phyloP scores from a whole-genome alignment of 2,329 filamentous ascomycete species.

The Trichoderma arundinaceum region DNA sequence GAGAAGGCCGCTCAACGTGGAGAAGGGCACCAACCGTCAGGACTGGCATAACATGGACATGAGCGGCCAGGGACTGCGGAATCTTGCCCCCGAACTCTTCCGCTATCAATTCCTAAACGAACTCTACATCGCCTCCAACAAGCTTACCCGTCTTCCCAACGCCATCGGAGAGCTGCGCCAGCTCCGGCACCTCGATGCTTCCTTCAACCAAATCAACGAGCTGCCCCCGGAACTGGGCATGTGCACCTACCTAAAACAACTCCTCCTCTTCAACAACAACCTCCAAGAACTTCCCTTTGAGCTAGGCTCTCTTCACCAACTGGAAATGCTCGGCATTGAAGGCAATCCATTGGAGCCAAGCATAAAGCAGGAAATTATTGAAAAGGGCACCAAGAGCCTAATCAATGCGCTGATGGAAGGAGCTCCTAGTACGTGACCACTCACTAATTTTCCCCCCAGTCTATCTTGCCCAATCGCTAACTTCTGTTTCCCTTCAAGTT shows the following conservation, averaged over 20 bases:
- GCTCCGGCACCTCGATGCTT: conserved; percentile 83
- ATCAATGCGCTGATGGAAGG: conserved; percentile 83
- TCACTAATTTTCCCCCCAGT: not conserved
- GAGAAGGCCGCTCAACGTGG: conserved; percentile 68
- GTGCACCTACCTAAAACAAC: conserved; percentile 87
- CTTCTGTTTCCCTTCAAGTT: conserved; percentile 56
- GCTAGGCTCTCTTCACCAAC: conserved; percentile 83
- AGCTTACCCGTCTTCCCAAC: conserved; percentile 77
- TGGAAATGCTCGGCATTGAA: conserved; percentile 90
- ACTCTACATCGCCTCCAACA: conserved; percentile 93
- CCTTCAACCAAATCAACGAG: conserved; percentile 81
- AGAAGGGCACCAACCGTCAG: conserved; percentile 71
- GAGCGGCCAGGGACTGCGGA: conserved; percentile 91
- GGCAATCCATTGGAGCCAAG: conserved; percentile 83
- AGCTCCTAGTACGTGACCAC: conserved; percentile 71
- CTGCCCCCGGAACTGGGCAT: conserved; percentile 93
- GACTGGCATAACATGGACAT: conserved; percentile 95
- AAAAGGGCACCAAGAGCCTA: conserved; percentile 84
- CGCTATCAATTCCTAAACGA: conserved; percentile 87
- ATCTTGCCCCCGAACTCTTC: conserved; percentile 80
- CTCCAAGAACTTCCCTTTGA: conserved; percentile 83
- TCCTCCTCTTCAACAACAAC: conserved; percentile 89
- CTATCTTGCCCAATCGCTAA: not conserved
- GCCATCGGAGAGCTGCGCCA: conserved; percentile 82
- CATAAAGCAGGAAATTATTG: conserved; percentile 80